Evolutionary conservation across 2,329 filamentous ascomycete species (phyloP), one percentile per base, ranked within the genome.

Genomic region (Zymoseptoria ardabiliae): DNA sequence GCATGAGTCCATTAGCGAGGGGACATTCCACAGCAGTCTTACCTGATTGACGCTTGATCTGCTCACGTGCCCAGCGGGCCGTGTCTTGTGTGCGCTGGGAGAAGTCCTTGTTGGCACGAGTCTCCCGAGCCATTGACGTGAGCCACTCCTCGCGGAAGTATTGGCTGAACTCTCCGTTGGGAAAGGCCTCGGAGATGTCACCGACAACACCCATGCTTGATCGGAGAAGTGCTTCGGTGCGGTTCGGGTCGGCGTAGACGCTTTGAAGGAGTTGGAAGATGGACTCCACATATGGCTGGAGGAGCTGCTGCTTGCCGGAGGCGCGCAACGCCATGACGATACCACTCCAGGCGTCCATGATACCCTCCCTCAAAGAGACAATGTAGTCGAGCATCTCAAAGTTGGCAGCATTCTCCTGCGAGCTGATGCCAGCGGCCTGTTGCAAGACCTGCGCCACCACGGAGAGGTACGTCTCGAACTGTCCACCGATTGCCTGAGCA

Each of bases 291-390:
- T 90, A 96, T 61, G 85, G 89, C 69, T 87, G 83, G 28, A 97
- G 82, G 49, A 85, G 78, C 73, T 84, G 78, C 60, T 87, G 86
- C 80, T 93, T 93, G 70, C 79, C 80, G 70, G 87, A 90, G 55
- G 82, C 78, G 80, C 94, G 96, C 88, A 97, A 91, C 56, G 94
- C 91, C 74, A 93, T 86, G 72, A 99, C 91, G 66, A 96, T 94
- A 66, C 94, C 94, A 70, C 92, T 91, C 92, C 95, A 99, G 35
- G 94, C 94, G 81, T 99, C 94, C 88, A 97, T 96, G 67, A 99
- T 97, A 68, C 93, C 94, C 73, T 99, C 95, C 57, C 94, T 88
- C 54, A 99, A 83, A 20, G 92, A 96, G 65, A 96, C 85, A 68
- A 99, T 88, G 73, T 99, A 99, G 76, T 97, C 93, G 59, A 92